Conservation (phyloP, 768 basidiomycete genomes). For the Psilocybe sp. region DNA sequence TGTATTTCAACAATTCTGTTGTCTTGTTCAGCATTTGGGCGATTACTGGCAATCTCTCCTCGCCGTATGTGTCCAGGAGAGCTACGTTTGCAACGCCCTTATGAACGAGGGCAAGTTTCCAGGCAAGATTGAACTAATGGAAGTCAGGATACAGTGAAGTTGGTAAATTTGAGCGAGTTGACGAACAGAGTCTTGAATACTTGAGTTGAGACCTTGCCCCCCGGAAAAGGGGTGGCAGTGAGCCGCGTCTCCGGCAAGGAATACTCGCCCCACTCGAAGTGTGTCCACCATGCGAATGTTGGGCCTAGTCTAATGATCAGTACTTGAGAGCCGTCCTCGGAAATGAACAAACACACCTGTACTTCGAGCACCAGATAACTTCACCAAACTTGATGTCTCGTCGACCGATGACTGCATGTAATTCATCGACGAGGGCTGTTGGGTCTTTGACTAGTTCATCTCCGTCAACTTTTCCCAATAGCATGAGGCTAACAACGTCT, state of each 20-base stretch:
- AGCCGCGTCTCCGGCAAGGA: constrained; percentile 26
- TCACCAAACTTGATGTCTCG: constrained; percentile 22
- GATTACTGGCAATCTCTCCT: constrained; percentile 34
- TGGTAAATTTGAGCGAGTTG: not conserved
- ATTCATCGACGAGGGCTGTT: constrained; percentile 17
- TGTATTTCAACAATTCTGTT: constrained; percentile 19
- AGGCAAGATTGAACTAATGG: constrained; percentile 30
- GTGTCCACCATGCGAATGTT: constrained; percentile 15
- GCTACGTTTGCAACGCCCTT: constrained; percentile 17
- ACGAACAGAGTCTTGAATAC: not conserved
- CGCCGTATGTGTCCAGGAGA: constrained; percentile 26
- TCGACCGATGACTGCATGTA: constrained; percentile 17
- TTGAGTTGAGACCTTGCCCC: constrained; percentile 20
- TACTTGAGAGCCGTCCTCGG: not conserved
- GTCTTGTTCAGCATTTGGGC: constrained; percentile 33
- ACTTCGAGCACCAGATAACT: constrained; percentile 24
- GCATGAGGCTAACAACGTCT: not conserved
- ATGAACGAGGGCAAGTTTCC: constrained; percentile 29
- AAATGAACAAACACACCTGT: constrained; percentile 20
- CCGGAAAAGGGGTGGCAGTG: constrained; percentile 33
- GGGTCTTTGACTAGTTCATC: constrained; percentile 4
- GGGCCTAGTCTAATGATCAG: not conserved
- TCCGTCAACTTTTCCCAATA: constrained; percentile 4
- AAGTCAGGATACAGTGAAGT: constrained; percentile 20
- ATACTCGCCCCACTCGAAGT: constrained; percentile 10